phyloP scores from a whole-genome alignment of 176 grass and related monocot species.

The Elymus sibiricus region DNA sequence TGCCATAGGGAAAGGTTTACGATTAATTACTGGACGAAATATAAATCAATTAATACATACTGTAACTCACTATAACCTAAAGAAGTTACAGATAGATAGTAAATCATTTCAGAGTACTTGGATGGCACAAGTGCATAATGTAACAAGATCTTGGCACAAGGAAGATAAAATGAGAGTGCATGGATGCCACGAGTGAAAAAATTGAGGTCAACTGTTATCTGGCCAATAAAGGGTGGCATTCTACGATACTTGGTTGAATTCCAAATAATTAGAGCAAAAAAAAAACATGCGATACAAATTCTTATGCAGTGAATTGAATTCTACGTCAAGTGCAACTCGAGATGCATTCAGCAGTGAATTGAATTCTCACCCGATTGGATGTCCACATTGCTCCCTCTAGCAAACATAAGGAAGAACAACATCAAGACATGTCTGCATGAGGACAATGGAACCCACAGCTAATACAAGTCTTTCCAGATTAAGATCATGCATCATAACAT shows the following conservation, averaged over 20 bases:
- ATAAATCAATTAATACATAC: background rate
- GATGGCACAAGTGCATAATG: background rate
- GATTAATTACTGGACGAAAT: conserved; percentile 6
- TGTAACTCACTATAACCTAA: background rate
- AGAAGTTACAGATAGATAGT: background rate
- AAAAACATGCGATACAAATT: background rate
- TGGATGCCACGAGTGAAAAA: background rate
- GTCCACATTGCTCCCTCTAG: conserved; percentile 85
- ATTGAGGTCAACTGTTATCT: conserved; percentile 1
- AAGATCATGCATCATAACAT: conserved; percentile 95
- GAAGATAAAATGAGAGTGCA: background rate
- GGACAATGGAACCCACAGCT: conserved; percentile 77
- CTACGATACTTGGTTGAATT: background rate
- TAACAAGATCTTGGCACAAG: conserved; percentile 4
- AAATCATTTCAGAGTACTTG: background rate
- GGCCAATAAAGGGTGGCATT: background rate
- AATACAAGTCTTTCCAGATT: conserved; percentile 95
- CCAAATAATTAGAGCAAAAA: background rate
- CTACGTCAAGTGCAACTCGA: conserved; percentile 83
- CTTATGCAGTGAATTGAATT: background rate
- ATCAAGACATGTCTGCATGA: conserved; percentile 97
- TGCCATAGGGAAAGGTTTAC: conserved; percentile 37
- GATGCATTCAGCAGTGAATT: conserved; percentile 47
- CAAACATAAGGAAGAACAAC: conserved; percentile 78
- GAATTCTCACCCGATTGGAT: conserved; percentile 63